These are phyloP conservation scores for Wallacemonas sp. DNA, from an alignment of 208 protist genomes.

Conservation along the genomic window DNA sequence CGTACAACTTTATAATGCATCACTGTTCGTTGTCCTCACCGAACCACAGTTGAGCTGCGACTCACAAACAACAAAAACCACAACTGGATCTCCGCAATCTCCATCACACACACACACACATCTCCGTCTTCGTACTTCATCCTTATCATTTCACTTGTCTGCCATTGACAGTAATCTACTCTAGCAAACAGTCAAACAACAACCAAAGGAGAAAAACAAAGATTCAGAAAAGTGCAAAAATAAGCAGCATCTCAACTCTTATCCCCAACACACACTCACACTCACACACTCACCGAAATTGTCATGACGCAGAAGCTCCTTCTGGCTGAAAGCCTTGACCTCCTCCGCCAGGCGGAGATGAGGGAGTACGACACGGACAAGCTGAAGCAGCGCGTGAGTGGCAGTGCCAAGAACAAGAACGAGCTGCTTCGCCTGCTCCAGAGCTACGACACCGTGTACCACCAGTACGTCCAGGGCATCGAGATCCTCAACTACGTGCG, in stretches of 20 bases:
- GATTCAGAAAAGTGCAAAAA: too few species aligned
- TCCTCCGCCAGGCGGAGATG: conserved; percentile 72
- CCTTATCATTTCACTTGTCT: not conserved
- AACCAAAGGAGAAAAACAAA: too few species aligned
- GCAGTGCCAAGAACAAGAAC: conserved; percentile 36
- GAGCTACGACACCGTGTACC: conserved; percentile 58
- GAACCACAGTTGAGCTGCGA: too few species aligned
- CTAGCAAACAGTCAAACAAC: too few species aligned
- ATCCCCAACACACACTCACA: too few species aligned
- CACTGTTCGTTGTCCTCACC: too few species aligned
- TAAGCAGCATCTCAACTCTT: too few species aligned
- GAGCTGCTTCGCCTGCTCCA: conserved; percentile 55
- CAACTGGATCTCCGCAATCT: too few species aligned
- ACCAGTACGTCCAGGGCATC: conserved; percentile 60
- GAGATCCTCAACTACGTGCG: conserved; percentile 84
- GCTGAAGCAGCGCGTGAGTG: conserved; percentile 40
- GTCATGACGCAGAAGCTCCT: conserved; percentile 80
- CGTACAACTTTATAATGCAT: too few species aligned
- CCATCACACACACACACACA: too few species aligned
- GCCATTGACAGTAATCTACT: not conserved
- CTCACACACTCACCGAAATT: too few species aligned
- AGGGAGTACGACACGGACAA: conserved; percentile 71
- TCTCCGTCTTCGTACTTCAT: not conserved
- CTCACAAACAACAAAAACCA: too few species aligned
- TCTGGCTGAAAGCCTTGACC: conserved; percentile 73